Evolutionary conservation across 2,329 filamentous ascomycete species (phyloP), one percentile per base, ranked within the genome.

Genomic region (Botrytis tulipae): DNA sequence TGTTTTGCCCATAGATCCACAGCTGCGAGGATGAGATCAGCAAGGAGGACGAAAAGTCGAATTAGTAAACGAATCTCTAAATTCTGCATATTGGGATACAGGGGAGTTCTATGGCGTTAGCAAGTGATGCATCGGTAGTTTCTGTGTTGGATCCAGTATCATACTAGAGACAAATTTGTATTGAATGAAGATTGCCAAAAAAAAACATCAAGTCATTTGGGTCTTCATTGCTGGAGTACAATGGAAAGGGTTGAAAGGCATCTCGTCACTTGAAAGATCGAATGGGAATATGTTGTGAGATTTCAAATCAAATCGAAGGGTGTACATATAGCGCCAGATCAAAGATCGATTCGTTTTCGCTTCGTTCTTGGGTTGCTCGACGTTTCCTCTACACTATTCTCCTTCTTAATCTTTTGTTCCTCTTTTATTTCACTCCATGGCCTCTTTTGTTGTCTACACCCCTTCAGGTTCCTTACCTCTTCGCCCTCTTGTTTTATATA

Each of bases 1-100:
- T 32, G 22, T 29, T 32, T 22, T 32, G 29, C 1, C 32, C 12
- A 10, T 66, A 72, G 69, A 72, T 68, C 67, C 70, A 72, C 57
- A 62, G 29, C 35, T 68, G 32, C 18, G 35, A 66, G 2, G 20
- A 67, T 4, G 18, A 32, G 18, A 42, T 18, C 2, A 42, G 40
- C 16, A 42, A 44, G 48, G n/a, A 57, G n/a, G 35, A 32, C 10
- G 9, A 42, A 68, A 57, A 42, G 48, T 68, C n/a, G n/a, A 44
- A 9, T 32, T 25, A 7, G 57, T 16, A 42, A 5, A 25, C 29
- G 9, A 57, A 25, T 10, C 12, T 42, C 6, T 6, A 32, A 0
- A 9, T 10, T 6, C 4, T 16, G 14, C 18, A 29, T 22, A 67
- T 14, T 42, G n/a, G 37, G 48, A 57, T 25, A 68, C 40, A 7